A percentile compares a stretch with the other conserved stretches of the same genome.
phyloP scores from a whole-genome alignment of 1,284 basidiomycete genomes.

The Apiotrichum akiyoshidainum region DNA sequence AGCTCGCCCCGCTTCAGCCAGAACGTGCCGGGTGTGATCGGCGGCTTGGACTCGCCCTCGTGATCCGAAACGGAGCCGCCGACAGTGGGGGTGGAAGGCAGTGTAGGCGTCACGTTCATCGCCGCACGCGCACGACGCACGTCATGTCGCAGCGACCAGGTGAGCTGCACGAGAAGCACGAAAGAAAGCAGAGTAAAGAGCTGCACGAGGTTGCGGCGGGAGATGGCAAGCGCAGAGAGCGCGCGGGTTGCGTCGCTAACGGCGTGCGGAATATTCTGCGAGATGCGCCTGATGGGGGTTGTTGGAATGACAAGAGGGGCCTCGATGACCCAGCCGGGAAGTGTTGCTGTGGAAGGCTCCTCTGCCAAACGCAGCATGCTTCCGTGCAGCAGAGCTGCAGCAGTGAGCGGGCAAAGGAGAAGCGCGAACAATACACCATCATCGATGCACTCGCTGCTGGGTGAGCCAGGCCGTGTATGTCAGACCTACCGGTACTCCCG shows the following conservation, averaged over 20 bases:
- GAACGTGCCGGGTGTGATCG: conserved; percentile 20
- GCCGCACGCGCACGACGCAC: conserved; percentile 23
- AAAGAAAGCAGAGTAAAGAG: conserved; percentile 73
- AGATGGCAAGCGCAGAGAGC: conserved; percentile 63
- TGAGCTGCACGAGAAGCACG: conserved; percentile 71
- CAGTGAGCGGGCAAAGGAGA: conserved; percentile 71
- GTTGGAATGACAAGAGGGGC: conserved; percentile 54
- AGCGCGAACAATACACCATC: conserved; percentile 79
- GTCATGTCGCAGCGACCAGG: conserved; percentile 70
- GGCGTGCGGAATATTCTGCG: conserved; percentile 30
- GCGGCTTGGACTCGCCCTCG: background rate
- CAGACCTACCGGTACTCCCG: conserved; percentile 46
- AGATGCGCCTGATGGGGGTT: conserved; percentile 38
- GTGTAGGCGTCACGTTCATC: background rate
- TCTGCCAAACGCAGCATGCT: conserved; percentile 52
- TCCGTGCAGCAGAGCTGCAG: conserved; percentile 59
- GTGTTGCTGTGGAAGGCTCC: conserved; percentile 48
- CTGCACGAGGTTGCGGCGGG: conserved; percentile 71
- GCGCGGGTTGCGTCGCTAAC: conserved; percentile 53
- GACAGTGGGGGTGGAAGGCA: background rate
- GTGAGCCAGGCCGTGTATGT: conserved; percentile 1
- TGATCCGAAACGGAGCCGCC: background rate
- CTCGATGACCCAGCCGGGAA: conserved; percentile 72
- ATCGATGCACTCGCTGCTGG: conserved; percentile 66
- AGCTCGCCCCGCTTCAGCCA: conserved; percentile 49